Evolutionary conservation across 495 filamentous ascomycete genomes (phyloP).

Genomic region (Haplographium delicatum): DNA sequence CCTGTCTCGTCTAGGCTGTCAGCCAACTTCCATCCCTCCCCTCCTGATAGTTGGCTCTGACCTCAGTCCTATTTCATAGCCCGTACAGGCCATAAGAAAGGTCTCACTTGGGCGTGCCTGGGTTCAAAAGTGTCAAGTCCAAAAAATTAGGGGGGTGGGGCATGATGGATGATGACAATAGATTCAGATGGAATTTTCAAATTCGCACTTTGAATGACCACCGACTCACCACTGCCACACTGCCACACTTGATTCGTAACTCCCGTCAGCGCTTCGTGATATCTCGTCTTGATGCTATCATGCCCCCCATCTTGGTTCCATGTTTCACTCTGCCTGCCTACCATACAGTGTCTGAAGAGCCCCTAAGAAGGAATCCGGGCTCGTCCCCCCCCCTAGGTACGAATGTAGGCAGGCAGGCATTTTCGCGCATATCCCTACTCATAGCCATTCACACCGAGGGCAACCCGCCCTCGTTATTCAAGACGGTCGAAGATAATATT

Average conservation of each 20-base stretch:
- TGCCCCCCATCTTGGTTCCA: no score
- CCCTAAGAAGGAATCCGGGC: no score
- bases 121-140: constrained; percentile 1
- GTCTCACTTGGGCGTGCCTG: constrained; percentile 16
- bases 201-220: neutral
- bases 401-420: no score
- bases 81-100: constrained; percentile 8
- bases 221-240: constrained; percentile 4
- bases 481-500: no score
- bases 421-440: no score
- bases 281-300: no score
- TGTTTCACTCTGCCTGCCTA: no score
- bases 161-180: neutral
- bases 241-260: neutral
- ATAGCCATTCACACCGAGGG: no score
- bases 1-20: neutral
- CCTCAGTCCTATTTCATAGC: constrained; percentile 8
- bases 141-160: neutral
- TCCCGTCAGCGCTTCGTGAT: no score
- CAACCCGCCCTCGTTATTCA: no score
- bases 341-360: no score
- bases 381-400: no score
- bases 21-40: neutral
- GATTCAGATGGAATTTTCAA: neutral
- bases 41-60: constrained; percentile 22